Base-by-base conservation (phyloP, 2,329 filamentous ascomycete genomes). In the Alternaria triticina region DNA sequence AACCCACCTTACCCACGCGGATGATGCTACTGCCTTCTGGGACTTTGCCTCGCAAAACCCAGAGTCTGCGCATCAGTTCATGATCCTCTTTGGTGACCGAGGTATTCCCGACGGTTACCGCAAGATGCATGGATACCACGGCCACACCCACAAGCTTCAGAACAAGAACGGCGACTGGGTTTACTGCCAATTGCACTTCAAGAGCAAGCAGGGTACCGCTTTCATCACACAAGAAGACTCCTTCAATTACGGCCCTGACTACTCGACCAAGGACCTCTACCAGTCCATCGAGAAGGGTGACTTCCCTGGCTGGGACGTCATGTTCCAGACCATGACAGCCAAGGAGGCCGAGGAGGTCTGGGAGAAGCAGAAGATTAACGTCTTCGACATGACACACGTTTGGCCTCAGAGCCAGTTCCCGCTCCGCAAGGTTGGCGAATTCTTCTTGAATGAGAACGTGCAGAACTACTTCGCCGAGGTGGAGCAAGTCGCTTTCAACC, bases 401-500 rank as follows among this genome's bases (percentile, higher is more conserved):
- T 86, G 85, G 85, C 84, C 85, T 4, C 85, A 86, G 52, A 78
- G 79, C 59, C 79, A 84, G 61, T 86, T 85, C 76, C 85, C 84
- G 47, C 80, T 85, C 6, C 84, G 84, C 66, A 85, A 86, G 75
- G 80, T 86, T 33, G 84, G 84, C 67, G 84, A 85, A 71, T 84
- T 86, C 70, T 80, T 79, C 69, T 68, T 86, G 45, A 86, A 86
- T 74, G 84, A 86, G 78, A 86, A 86, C 66, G 82, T 81, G n/a
- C 79, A 86, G 75, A 88, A 88, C 75, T 88, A 88, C 77, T 88
- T 88, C 66, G 85, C 86, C 67, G 87, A 91, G 71, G 90, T 91
- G 54, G 90, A 92, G 81, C 90, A 91, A 75, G 85, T 87, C 17
- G 88, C 89, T 2, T 92, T 91, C 84, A 89, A 86, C 64, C 90